A percentile compares a stretch with the other conserved stretches of the same genome.
These are phyloP conservation scores for Cyclostephanos tholiformis DNA, from an alignment of 108 stramenopile genomes.

Conservation along the genomic window DNA sequence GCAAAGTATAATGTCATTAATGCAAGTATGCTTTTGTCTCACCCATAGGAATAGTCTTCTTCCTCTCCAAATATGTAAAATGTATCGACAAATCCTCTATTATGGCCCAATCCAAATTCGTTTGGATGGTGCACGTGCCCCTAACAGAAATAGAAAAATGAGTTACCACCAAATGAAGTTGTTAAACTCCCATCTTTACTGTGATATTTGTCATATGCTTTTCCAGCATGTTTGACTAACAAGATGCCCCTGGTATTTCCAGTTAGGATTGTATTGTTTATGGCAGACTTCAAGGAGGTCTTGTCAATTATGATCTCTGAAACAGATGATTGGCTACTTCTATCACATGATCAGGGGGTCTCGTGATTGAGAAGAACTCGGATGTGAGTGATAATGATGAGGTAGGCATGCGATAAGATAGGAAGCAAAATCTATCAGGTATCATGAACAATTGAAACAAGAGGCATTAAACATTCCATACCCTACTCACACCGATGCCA, in stretches of 20 bases:
- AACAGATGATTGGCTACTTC: constrained; percentile 6
- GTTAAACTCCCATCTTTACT: neutral
- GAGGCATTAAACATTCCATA: too few relatives aligned
- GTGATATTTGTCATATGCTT: neutral
- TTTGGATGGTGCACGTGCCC: constrained; percentile 16
- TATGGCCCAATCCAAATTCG: constrained; percentile 13
- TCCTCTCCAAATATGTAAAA: too few relatives aligned
- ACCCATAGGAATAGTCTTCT: too few relatives aligned
- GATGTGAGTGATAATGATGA: neutral
- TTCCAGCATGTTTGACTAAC: neutral
- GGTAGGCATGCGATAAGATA: neutral
- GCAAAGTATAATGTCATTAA: too few relatives aligned
- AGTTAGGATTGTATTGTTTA: neutral
- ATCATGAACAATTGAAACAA: too few relatives aligned
- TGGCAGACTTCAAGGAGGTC: constrained; percentile 3
- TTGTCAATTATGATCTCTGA: constrained; percentile 26
- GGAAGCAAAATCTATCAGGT: too few relatives aligned
- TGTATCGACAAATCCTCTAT: constrained; percentile 14
- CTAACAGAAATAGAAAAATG: constrained; percentile 26
- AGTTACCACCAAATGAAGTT: neutral
- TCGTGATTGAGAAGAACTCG: constrained; percentile 33
- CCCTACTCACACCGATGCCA: constrained; percentile 14
- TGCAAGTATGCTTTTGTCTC: too few relatives aligned
- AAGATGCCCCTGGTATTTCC: neutral
- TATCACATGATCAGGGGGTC: neutral